Base-by-base conservation (phyloP, 768 basidiomycete species). In the Panaeolus cyanescens region DNA sequence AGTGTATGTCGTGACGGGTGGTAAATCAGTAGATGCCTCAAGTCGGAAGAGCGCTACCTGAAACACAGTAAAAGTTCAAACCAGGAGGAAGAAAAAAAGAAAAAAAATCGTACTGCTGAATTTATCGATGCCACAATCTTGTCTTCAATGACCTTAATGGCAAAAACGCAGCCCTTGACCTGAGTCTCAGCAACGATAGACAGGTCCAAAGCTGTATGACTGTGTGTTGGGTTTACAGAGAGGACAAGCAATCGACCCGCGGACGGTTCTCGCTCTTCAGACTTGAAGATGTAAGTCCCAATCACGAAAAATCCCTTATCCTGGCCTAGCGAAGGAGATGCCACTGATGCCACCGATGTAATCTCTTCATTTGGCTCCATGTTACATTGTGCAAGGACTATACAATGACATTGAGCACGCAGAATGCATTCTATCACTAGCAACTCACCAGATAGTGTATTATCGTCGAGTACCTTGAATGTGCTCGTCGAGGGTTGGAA, bases 91-190 rank as follows among this genome's bases (percentile, higher is more conserved):
- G 9, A 32, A 0, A 3, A 5, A 54, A 45, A n/a, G 20, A 34
- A 9, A n/a, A 10, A 12, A 54, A 39, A 20, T 78, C 89, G 33
- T 66, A 95, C 94, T 6, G 89, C 82, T 4, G 91, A 87, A 68
- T 94, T 93, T 40, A 93, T 82, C 0, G 91, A 88, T 7, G 85
- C 90, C 1, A 86, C 83, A 40, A 95, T 73, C 58, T 80, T 74
- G 32, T 79, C 81, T 54, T 80, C 72, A 6, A 85, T 71, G 15
- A 74, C 73, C 0, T 81, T 77, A 20, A 95, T 64, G 1, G 87
- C 81, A 69, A 89, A 93, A 1, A 93, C 87, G 66, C 88, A 89
- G 17, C 94, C 94, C 15, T 72, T 68, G 20, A 88, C 83, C 1
- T 79, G 71, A 1, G 71, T 64, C 15, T 83, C 79, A 0, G 85